phyloP scores from a whole-genome alignment of 257 asterid genomes.

The Solanum virginianum region DNA sequence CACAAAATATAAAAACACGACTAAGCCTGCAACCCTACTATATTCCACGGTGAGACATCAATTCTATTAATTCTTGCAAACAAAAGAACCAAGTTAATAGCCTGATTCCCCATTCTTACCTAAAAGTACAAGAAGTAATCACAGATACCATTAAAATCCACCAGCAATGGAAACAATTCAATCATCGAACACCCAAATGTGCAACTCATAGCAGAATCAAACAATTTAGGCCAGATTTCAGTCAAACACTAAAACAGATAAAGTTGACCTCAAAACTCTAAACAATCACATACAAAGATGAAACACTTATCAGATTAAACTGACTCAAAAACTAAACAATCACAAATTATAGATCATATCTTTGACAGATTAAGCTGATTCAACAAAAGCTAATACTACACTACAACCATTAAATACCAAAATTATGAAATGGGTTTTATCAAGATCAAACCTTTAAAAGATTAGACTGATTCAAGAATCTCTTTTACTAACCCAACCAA shows the following conservation, averaged over 20 bases:
- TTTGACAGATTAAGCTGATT: background rate
- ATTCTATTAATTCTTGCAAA: too few relatives aligned
- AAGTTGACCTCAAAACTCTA: background rate
- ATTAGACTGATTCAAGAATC: background rate
- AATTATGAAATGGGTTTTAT: background rate
- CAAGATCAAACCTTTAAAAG: background rate
- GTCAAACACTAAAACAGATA: background rate
- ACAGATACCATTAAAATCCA: background rate
- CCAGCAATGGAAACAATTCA: background rate
- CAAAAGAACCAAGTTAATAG: too few relatives aligned
- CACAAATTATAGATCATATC: background rate
- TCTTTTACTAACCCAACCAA: slow-evolving; percentile 3
- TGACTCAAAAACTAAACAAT: background rate
- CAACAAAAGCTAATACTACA: background rate
- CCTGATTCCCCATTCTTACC: background rate
- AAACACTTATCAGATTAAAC: background rate
- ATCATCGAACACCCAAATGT: background rate
- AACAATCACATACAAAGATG: background rate
- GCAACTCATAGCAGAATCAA: background rate
- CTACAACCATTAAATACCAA: background rate
- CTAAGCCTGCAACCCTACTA: too few relatives aligned
- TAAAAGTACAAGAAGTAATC: background rate
- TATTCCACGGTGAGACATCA: too few relatives aligned
- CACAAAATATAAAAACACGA: too few relatives aligned
- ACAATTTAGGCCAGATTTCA: background rate